Conservation (phyloP, 495 filamentous ascomycete species). For the Lichenothelia convexa region DNA sequence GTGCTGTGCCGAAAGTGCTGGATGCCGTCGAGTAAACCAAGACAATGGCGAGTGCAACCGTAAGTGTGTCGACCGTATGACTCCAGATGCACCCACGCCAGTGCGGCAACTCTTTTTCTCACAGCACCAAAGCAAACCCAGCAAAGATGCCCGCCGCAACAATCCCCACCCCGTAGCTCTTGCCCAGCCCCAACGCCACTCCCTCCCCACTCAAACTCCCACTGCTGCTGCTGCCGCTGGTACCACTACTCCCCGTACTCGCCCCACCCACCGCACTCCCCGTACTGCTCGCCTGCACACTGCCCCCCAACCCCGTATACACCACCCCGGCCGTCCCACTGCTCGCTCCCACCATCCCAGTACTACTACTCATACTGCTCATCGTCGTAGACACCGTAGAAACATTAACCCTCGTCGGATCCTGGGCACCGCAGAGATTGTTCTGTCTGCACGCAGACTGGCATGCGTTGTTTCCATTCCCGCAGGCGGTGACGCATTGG, state of each 20-base stretch:
- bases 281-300: slow-evolving; percentile 10
- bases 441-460: slow-evolving; percentile 43
- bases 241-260: too few species aligned
- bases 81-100: too few species aligned
- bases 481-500: slow-evolving; percentile 50
- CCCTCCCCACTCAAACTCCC: slow-evolving; percentile 21
- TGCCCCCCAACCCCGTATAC: slow-evolving; percentile 33
- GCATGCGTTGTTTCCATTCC: slow-evolving; percentile 38
- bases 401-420: slow-evolving; percentile 42
- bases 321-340: slow-evolving; percentile 19
- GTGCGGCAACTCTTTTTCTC: too few species aligned
- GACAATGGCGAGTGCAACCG: too few species aligned
- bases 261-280: slow-evolving; percentile 7
- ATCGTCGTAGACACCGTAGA: slow-evolving; percentile 30
- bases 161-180: slow-evolving; percentile 37
- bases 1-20: too few species aligned
- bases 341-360: slow-evolving; percentile 11
- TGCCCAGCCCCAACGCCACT: slow-evolving; percentile 34
- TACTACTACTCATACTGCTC: slow-evolving; percentile 15
- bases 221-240: slow-evolving; percentile 13
- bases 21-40: too few species aligned
- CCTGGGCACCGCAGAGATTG: slow-evolving; percentile 65
- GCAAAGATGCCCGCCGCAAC: slow-evolving; percentile 41
- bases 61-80: too few species aligned
- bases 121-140: slow-evolving; percentile 45